Evolutionary conservation across 2,329 filamentous ascomycete genomes (phyloP).

Genomic region (Penicillium sp.): DNA sequence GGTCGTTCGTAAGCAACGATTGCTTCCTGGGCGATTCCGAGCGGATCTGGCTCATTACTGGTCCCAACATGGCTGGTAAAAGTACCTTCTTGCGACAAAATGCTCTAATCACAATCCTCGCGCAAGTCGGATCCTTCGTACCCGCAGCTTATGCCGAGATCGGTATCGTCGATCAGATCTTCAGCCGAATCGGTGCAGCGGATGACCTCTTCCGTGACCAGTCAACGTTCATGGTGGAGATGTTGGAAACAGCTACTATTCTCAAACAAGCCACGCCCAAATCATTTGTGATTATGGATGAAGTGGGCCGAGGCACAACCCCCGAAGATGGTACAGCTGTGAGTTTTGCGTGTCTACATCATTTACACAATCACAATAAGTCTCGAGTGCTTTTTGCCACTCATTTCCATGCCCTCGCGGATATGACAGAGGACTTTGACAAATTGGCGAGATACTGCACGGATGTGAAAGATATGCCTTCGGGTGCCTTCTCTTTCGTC

Average conservation of each 20-base stretch:
- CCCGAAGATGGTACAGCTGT: conserved; percentile 89
- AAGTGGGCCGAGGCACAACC: conserved; percentile 91
- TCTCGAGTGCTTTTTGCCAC: conserved; percentile 88
- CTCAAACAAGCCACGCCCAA: conserved; percentile 77
- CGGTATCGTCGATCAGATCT: conserved; percentile 92
- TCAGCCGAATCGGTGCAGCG: conserved; percentile 87
- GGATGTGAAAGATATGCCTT: conserved; percentile 72
- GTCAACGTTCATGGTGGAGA: conserved; percentile 99
- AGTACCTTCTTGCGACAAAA: conserved; percentile 95
- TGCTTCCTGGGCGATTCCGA: conserved; percentile 76
- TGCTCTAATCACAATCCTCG: conserved; percentile 87
- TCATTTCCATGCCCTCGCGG: conserved; percentile 83
- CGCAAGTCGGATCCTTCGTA: conserved; percentile 89
- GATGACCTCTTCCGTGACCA: conserved; percentile 94
- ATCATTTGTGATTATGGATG: conserved; percentile 97
- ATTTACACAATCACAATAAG: conserved; percentile 73
- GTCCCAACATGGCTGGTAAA: conserved; percentile 99
- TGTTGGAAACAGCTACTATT: conserved; percentile 93
- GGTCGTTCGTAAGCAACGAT: conserved; percentile 81
- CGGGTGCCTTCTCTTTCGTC: conserved; percentile 74
- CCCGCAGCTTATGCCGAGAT: conserved; percentile 83
- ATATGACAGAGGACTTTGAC: conserved; percentile 64
- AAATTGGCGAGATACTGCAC: conserved; percentile 79
- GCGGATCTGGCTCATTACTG: conserved; percentile 66
- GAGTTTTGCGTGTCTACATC: conserved; percentile 81